Evolutionary conservation across 495 filamentous ascomycete species (phyloP), one percentile per base, ranked within the genome.

Genomic region (Podospora fimiseda): DNA sequence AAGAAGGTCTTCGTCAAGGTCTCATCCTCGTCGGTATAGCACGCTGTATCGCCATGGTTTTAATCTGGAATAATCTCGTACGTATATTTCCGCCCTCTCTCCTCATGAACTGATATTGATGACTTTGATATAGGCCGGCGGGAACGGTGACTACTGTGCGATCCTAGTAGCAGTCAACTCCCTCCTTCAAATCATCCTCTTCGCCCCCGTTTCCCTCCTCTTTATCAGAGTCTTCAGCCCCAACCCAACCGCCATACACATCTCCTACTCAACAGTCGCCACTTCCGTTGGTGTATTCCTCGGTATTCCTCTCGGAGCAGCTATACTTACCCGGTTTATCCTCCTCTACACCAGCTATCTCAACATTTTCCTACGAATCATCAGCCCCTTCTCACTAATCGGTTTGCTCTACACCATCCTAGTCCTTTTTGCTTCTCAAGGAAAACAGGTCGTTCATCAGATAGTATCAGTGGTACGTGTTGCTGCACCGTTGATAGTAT

Each of bases 131-230:
- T 13, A 45, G 0, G 89, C 90, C 7, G 85, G 83, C 3, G 90
- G 90, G 11, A 85, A 95, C 58, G 70, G 59, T 20, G 86, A 93
- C 57, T 94, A 95, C 70, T 95, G 90, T 66, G 90, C 90, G 27
- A 88, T 95, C 54, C 82, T 95, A 2, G 90, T 95, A 0, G 90
- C 90, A 33, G 67, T 95, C 59, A 95, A 95, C 67, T 92, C 89
- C 0, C 62, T 94, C 20, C 73, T 95, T 8, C 90, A 95, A 55
- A 94, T 95, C 68, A 80, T 94, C 2, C 73, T 95, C 4, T 95
- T 86, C 58, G 90, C 90, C 0, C 90, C 90, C 0, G 64, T 94
- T 6, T 81, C 86, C 1, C 64, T 95, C 45, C 78, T 94, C 55
- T 95, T 89, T 70, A 82, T 95, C 62, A 70, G 75, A 22, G 72